Base-by-base conservation (phyloP, 2,329 filamentous ascomycete genomes). In the Colletotrichum tabaci region DNA sequence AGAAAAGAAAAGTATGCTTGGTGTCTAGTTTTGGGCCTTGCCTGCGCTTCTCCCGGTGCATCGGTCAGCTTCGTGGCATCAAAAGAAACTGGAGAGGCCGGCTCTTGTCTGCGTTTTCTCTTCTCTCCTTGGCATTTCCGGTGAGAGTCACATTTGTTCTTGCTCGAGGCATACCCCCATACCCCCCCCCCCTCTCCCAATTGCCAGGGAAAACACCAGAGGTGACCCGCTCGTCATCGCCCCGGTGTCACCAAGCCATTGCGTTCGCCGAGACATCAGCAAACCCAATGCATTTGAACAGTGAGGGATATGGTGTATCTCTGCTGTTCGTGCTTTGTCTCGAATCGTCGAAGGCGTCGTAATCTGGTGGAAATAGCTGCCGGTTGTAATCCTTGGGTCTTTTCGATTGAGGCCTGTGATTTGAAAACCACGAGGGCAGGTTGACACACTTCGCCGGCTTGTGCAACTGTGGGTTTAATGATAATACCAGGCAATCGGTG, bases 81-180 rank as follows among this genome's bases (percentile, higher is more conserved):
- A 65, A 40, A 65, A 69, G 61, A 18, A 60, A 69, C 18, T 26
- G 26, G 4, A 23, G 23, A 50, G 9, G 38, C 30, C 23, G 16
- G 15, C 44, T n/a, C 18, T 21, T 47, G 26, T n/a, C 21, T 58
- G 47, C 47, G 66, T 70, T 66, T 26, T 49, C 67, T 70, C 62
- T 70, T 66, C 62, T 61, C 67, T 61, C 60, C 44, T 64, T 30
- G 44, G 52, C 30, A 13, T 15, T 21, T 35, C 16, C 23, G 50
- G 18, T 35, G 38, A 35, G 50, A 64, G 38, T 44, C 40, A 12
- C 21, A 10, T 18, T 44, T 46, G 15, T 46, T 46, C 56, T 26
- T 18, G 15, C 21, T 21, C 12, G 40, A 38, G 15, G 40, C 10
- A 23, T 13, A 40, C 23, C 23, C 10, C 40, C 23, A 23, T n/a